Conservation (phyloP, 202 grass and related monocot genomes). For the Setaria viridis region DNA sequence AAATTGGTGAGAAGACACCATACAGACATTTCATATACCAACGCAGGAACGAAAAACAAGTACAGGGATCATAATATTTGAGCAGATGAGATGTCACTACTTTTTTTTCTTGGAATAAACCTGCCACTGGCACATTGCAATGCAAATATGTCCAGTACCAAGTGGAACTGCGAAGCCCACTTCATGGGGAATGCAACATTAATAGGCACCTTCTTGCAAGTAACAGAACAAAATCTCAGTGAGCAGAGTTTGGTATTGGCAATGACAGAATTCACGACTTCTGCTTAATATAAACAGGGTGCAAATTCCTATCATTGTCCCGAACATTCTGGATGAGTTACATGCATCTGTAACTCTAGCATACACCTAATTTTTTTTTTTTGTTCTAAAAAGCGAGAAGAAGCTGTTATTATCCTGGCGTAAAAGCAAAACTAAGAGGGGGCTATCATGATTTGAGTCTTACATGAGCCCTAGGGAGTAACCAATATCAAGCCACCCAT, state of each 20-base stretch:
- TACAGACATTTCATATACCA: background rate
- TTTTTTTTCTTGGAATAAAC: background rate
- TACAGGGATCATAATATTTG: background rate
- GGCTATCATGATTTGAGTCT: background rate
- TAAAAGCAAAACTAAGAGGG: background rate
- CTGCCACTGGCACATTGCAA: background rate
- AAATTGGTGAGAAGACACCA: background rate
- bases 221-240: background rate
- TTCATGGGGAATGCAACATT: background rate
- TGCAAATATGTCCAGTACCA: background rate
- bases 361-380: background rate
- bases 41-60: background rate
- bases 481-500: background rate
- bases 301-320: background rate
- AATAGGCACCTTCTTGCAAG: background rate
- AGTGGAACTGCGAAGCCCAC: background rate
- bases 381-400: background rate
- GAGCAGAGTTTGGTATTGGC: background rate
- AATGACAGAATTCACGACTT: background rate
- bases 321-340: background rate
- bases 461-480: background rate
- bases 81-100: background rate
- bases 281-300: background rate
- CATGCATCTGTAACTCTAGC: background rate
- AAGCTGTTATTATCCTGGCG: background rate